These are phyloP conservation scores for Rhizophagus sp. DNA, from an alignment of 192 early-diverging fungal species.

Conservation along the genomic window DNA sequence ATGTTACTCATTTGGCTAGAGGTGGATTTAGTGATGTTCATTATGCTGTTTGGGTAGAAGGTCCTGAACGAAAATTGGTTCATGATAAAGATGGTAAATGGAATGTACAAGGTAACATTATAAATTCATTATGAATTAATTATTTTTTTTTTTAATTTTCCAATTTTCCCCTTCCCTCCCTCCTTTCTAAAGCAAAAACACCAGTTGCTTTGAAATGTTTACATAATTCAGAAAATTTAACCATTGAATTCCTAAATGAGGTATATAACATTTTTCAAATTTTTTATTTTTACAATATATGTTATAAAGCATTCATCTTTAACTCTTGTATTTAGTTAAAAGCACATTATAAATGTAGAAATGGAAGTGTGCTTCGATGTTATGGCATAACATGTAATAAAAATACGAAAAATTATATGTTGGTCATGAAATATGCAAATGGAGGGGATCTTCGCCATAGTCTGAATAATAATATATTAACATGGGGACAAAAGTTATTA, in stretches of 20 bases:
- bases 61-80: neutral
- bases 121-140: no score
- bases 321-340: neutral
- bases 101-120: neutral
- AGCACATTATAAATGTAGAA: neutral
- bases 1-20: neutral
- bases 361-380: neutral
- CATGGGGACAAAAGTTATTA: neutral
- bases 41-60: neutral
- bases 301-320: neutral
- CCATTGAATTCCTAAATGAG: neutral
- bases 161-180: no score
- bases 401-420: neutral
- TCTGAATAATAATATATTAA: neutral
- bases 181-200: neutral
- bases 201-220: constrained; percentile 16
- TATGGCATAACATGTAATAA: constrained; percentile 1
- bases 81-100: neutral
- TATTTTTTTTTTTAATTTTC: no score
- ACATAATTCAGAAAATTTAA: neutral
- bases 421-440: constrained; percentile 12
- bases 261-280: neutral
- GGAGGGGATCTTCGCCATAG: neutral
- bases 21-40: constrained; percentile 7
- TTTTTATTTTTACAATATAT: neutral